Percentiles rank a stretch among this genome's conserved stretches.
phyloP scores from a whole-genome alignment of 306 rosid species.

The Vachellia pachyceras region DNA sequence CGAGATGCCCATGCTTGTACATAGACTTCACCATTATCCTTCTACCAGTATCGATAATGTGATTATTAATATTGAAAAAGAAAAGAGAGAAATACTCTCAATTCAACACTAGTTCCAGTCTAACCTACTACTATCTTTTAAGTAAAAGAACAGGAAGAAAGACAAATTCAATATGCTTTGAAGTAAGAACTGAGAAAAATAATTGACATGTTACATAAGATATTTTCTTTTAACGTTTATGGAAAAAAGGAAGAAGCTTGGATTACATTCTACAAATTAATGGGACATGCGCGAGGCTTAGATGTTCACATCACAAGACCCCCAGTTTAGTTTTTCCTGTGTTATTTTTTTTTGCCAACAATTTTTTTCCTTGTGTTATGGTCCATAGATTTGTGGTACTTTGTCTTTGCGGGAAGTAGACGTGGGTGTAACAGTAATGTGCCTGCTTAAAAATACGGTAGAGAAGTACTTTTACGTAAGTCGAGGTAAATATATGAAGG shows the following conservation, averaged over 20 bases:
- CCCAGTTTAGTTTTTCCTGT: background rate
- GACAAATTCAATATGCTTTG: background rate
- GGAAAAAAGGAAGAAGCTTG: background rate
- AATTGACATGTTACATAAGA: background rate
- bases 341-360: too few relatives aligned
- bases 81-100: background rate
- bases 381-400: background rate
- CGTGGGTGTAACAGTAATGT: conserved; percentile 2
- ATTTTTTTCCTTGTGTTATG: too few relatives aligned
- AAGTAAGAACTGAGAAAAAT: background rate
- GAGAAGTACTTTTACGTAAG: too few relatives aligned
- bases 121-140: background rate
- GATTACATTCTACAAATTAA: background rate
- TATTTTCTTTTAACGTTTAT: too few relatives aligned
- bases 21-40: conserved; percentile 26
- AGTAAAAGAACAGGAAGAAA: background rate
- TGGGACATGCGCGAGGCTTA: background rate
- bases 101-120: background rate
- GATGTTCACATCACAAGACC: background rate
- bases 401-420: background rate
- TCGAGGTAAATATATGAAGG: too few relatives aligned
- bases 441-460: too few relatives aligned
- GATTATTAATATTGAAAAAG: background rate
- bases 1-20: conserved; percentile 34
- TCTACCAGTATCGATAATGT: background rate